phyloP scores from a whole-genome alignment of 257 asterid genomes.

The Solanum chiquidenum region DNA sequence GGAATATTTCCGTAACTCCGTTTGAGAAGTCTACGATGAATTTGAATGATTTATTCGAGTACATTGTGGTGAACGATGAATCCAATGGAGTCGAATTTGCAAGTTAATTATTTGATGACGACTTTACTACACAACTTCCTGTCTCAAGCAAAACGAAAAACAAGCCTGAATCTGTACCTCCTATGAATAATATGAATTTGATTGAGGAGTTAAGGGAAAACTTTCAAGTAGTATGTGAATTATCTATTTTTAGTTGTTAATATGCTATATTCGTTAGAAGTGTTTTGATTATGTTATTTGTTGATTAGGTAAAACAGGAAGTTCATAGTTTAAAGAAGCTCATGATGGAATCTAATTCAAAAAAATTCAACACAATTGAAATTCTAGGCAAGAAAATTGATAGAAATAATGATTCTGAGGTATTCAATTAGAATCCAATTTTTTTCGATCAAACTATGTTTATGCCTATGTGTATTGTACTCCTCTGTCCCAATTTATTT shows the following conservation, averaged over 20 bases:
- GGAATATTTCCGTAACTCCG: background rate
- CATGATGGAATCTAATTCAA: background rate
- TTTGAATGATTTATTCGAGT: background rate
- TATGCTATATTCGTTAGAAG: background rate
- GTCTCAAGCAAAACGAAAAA: background rate
- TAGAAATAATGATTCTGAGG: background rate
- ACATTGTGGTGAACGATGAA: background rate
- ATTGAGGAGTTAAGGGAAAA: background rate
- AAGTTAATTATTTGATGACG: background rate
- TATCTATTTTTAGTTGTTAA: background rate
- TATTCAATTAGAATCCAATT: background rate
- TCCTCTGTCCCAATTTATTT: no score
- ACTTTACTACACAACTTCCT: background rate
- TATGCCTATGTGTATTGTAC: background rate
- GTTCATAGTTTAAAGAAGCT: background rate
- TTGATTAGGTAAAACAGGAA: background rate
- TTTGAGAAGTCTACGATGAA: background rate
- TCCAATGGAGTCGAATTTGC: background rate
- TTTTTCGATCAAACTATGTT: background rate
- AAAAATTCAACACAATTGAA: background rate
- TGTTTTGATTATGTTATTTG: background rate
- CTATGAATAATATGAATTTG: background rate
- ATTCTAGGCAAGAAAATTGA: background rate
- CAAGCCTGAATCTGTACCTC: background rate
- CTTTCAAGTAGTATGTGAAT: background rate